Conservation (phyloP, 2,329 filamentous ascomycete genomes). For the Colletotrichum sidae region DNA sequence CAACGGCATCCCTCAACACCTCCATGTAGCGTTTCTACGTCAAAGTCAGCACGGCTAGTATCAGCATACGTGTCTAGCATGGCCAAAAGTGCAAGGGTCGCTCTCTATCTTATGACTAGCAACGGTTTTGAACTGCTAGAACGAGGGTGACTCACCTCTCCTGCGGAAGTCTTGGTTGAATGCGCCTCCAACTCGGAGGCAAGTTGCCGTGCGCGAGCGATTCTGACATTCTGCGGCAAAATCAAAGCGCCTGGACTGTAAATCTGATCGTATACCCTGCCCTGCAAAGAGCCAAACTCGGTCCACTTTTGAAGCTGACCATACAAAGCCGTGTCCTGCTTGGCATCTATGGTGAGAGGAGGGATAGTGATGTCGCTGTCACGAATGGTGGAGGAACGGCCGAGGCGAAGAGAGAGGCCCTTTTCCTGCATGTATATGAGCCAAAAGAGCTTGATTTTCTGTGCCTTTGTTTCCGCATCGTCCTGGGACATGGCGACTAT, state of each 20-base stretch:
- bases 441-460: conserved; percentile 42
- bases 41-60: conserved; percentile 4
- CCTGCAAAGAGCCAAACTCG: conserved; percentile 38
- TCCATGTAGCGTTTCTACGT: conserved; percentile 14
- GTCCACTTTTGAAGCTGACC: conserved; percentile 36
- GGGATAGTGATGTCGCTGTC: conserved; percentile 43
- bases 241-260: conserved; percentile 43
- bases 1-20: conserved; percentile 19
- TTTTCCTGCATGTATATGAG: conserved; percentile 43
- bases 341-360: not conserved
- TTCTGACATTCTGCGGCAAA: conserved; percentile 37
- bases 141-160: not conserved
- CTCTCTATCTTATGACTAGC: not conserved
- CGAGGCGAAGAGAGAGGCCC: conserved; percentile 41
- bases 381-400: conserved; percentile 42
- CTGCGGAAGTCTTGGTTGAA: not conserved
- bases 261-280: conserved; percentile 43
- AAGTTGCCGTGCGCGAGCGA: conserved; percentile 30
- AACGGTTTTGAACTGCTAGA: not conserved
- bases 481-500: conserved; percentile 27
- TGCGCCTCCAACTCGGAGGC: not conserved
- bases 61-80: not conserved
- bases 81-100: not conserved
- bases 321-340: conserved; percentile 4
- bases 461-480: conserved; percentile 16